Base-by-base conservation (phyloP, 2,329 filamentous ascomycete genomes). In the Pseudogymnoascus sp. region DNA sequence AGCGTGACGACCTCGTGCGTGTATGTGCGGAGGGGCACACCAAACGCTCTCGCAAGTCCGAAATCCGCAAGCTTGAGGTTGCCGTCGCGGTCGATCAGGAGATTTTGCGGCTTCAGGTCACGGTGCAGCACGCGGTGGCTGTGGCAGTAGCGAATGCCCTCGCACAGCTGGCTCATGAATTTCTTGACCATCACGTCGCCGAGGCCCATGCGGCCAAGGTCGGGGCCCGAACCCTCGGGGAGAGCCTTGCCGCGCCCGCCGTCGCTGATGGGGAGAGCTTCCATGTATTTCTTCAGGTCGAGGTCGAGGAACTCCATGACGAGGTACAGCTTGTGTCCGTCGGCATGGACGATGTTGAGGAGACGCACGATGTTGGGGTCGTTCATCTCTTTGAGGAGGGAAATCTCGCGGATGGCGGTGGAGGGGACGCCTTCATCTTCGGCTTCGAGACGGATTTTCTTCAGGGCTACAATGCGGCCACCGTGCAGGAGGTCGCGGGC, bases 251-350 rank as follows among this genome's bases (percentile, higher is more conserved):
- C 91, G 65, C 91, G 86, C 42, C 91, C 91, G 69, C 91, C 91
- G 72, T 96, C 90, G 72, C 82, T 88, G 64, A 93, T 86, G 3
- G 91, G 91, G 47, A 96, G 82, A 6, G 91, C 85, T 76, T 96
- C 92, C 91, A 96, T 96, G 77, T 96, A 96, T 76, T 96, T 96
- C 80, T 96, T 96, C 70, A 96, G 80, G 72, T 96, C 92, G 64
- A 93, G 82, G 72, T 96, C 92, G 69, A 96, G 87, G 76, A 90
- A 96, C 75, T 96, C 92, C 68, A 93, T 90, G 69, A 96, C 92
- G 59, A 96, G 88, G 76, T 96, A 96, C 61, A 96, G 85, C 79
- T 96, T 96, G 79, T 96, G 91, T 63, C 92, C 91, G 74, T 96
- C 93, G 72, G 92, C 91, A 76, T 96, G 92, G 61, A 96, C 91